Conservation (phyloP, 768 basidiomycete species). For the Zangia roseola region DNA sequence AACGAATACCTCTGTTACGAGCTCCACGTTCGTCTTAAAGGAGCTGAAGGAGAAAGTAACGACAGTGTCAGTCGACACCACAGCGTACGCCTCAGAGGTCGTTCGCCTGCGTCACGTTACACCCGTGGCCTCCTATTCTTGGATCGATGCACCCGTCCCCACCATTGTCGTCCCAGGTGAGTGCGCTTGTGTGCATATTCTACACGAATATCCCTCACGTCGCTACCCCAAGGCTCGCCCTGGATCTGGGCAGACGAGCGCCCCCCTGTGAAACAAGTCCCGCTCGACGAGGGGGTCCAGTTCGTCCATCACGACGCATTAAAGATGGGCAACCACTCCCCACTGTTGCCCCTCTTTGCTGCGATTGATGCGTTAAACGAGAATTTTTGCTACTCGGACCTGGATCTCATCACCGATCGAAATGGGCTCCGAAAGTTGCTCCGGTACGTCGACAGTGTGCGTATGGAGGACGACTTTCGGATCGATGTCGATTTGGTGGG, state of each 20-base stretch:
- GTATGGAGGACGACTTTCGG: constrained; percentile 48
- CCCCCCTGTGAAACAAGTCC: constrained; percentile 53
- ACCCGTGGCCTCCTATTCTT: constrained; percentile 53
- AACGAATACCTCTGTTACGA: not conserved
- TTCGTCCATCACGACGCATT: constrained; percentile 61
- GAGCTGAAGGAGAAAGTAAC: constrained; percentile 18
- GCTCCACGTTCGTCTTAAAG: constrained; percentile 17
- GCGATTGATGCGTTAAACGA: constrained; percentile 49
- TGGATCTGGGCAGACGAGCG: constrained; percentile 51
- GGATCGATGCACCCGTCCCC: constrained; percentile 42
- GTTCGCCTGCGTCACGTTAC: constrained; percentile 40
- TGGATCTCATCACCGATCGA: constrained; percentile 58
- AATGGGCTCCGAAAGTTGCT: constrained; percentile 64
- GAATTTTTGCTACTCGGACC: constrained; percentile 29
- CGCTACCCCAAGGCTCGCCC: constrained; percentile 49
- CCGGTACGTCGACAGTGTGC: constrained; percentile 40
- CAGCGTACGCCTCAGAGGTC: constrained; percentile 13
- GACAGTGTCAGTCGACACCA: constrained; percentile 15
- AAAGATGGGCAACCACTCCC: constrained; percentile 35
- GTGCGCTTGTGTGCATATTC: not conserved
- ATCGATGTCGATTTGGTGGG: constrained; percentile 72
- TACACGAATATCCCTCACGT: not conserved
- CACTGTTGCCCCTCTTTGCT: constrained; percentile 55
- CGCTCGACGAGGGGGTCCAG: constrained; percentile 48
- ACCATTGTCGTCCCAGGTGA: constrained; percentile 54